These are phyloP conservation scores for Cyclotella baltica DNA, from an alignment of 108 stramenopile genomes.

Conservation along the genomic window DNA sequence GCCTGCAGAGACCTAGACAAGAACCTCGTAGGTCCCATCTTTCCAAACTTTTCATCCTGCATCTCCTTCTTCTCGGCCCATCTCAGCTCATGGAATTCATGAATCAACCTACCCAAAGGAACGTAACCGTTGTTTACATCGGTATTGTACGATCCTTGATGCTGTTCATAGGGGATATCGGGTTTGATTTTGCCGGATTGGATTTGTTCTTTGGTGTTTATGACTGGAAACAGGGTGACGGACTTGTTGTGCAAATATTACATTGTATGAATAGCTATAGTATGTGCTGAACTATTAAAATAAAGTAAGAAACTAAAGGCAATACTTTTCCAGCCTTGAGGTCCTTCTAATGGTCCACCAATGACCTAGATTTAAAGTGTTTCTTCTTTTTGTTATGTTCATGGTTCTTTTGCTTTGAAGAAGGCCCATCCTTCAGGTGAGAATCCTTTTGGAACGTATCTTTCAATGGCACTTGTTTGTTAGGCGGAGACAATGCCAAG, in stretches of 20 bases:
- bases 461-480: not conserved
- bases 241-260: not conserved
- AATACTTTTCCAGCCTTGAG: constrained; percentile 37
- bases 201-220: constrained; percentile 38
- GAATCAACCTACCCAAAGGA: constrained; percentile 32
- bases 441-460: constrained; percentile 27
- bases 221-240: constrained; percentile 40
- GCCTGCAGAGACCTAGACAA: constrained; percentile 41
- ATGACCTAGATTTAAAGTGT: constrained; percentile 32
- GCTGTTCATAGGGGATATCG: constrained; percentile 44
- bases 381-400: constrained; percentile 24
- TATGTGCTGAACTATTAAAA: not conserved
- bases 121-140: constrained; percentile 45
- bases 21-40: constrained; percentile 33
- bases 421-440: constrained; percentile 24
- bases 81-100: constrained; percentile 39
- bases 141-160: constrained; percentile 31
- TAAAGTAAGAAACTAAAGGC: not conserved
- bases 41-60: constrained; percentile 25
- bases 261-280: too few relatives aligned
- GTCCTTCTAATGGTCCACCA: constrained; percentile 43
- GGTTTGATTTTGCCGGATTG: constrained; percentile 31
- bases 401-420: constrained; percentile 16
- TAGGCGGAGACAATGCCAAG: not conserved
- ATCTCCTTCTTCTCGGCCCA: constrained; percentile 23